phyloP scores from a whole-genome alignment of 164 flowering plant genomes.

The Paratinospora sagittata region DNA sequence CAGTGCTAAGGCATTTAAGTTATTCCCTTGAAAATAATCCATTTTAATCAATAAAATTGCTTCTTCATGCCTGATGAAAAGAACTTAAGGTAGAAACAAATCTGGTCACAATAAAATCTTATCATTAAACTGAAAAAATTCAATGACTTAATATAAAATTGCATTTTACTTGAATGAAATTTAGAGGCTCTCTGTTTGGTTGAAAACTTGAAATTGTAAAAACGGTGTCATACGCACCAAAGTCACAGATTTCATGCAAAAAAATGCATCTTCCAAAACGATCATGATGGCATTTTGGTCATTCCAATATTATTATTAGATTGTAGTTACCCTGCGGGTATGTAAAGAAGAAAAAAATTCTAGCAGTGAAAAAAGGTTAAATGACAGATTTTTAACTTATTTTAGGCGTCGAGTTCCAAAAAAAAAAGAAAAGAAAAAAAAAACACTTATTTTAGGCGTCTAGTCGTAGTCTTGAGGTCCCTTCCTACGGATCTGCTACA shows the following conservation, averaged over 20 bases:
- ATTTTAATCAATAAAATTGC: background rate
- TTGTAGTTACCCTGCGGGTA: too few species aligned
- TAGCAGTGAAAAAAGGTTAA: background rate
- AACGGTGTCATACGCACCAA: background rate
- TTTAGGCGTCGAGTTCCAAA: background rate
- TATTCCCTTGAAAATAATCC: background rate
- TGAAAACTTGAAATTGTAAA: background rate
- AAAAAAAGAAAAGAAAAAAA: too few species aligned
- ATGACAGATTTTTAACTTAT: background rate
- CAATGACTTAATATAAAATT: too few species aligned
- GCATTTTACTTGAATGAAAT: too few species aligned
- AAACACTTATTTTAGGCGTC: background rate
- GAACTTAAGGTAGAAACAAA: too few species aligned
- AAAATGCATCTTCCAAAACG: constrained; percentile 3
- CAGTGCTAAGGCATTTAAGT: background rate
- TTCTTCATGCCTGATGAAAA: too few species aligned
- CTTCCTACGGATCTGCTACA: background rate
- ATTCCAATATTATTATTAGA: background rate
- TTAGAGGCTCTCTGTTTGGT: too few species aligned
- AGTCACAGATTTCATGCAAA: background rate
- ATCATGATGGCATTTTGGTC: background rate
- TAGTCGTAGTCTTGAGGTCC: background rate
- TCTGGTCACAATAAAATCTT: too few species aligned
- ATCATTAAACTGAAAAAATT: too few species aligned
- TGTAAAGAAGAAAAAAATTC: background rate